These are phyloP conservation scores for Quercus aquifolioides DNA, from an alignment of 306 rosid species.

Conservation along the genomic window DNA sequence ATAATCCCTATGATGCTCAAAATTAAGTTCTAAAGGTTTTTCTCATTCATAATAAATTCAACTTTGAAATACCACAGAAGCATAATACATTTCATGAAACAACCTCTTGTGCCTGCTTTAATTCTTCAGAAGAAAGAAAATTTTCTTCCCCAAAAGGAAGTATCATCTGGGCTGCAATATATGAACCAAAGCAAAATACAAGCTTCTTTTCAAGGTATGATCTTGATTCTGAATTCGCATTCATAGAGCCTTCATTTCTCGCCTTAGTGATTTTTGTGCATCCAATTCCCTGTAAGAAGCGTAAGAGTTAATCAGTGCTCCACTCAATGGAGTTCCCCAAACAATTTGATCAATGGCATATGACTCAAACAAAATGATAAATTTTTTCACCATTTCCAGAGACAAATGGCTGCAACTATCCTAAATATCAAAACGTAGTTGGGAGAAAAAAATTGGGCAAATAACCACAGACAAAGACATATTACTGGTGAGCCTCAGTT, in stretches of 20 bases:
- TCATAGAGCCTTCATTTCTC: constrained; percentile 62
- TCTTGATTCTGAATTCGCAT: constrained; percentile 79
- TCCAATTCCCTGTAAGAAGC: constrained; percentile 78
- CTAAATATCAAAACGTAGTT: background rate
- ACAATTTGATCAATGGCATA: background rate
- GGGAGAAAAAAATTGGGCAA: background rate
- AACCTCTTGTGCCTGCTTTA: constrained; percentile 95
- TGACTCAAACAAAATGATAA: background rate
- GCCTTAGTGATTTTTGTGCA: constrained; percentile 87
- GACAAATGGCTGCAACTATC: constrained; percentile 11
- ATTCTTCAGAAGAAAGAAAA: constrained; percentile 73
- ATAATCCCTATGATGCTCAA: constrained; percentile 12
- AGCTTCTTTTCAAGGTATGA: constrained; percentile 94
- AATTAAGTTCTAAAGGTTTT: background rate
- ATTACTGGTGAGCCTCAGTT: background rate
- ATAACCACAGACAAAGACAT: background rate
- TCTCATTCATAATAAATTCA: constrained; percentile 4
- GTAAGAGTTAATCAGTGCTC: constrained; percentile 21
- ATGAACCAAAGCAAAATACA: constrained; percentile 94
- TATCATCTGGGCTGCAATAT: constrained; percentile 84
- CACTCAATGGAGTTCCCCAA: constrained; percentile 2
- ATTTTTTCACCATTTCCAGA: constrained; percentile 12
- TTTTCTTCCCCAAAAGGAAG: constrained; percentile 98
- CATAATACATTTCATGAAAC: constrained; percentile 12
- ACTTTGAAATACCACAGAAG: constrained; percentile 10